These are phyloP conservation scores for Pleurotus tuber-regium DNA, from an alignment of 768 basidiomycete genomes.

Conservation along the genomic window DNA sequence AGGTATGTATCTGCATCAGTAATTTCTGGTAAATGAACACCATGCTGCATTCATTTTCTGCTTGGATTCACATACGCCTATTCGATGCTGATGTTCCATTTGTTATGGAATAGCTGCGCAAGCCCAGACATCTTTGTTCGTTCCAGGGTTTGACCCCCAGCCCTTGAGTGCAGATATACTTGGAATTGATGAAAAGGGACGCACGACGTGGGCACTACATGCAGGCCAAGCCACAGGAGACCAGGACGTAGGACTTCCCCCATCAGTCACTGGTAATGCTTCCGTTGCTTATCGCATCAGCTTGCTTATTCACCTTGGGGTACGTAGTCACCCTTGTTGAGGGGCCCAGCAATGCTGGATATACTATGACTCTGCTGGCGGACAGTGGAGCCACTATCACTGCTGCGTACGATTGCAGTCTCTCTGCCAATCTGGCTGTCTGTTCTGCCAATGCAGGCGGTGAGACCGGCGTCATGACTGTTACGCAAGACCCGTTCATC, in stretches of 20 bases:
- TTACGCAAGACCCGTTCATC: constrained; percentile 1
- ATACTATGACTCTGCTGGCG: neutral
- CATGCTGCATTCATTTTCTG: constrained; percentile 6
- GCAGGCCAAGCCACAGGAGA: constrained; percentile 33
- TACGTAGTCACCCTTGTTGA: constrained; percentile 5
- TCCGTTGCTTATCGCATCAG: neutral
- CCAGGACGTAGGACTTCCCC: constrained; percentile 4
- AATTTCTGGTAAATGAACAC: neutral
- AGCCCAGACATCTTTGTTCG: constrained; percentile 38
- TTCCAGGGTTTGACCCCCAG: constrained; percentile 45
- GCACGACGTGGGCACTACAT: constrained; percentile 39
- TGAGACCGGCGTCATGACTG: neutral
- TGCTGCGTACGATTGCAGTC: constrained; percentile 1
- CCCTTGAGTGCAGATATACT: constrained; percentile 38
- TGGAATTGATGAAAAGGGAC: constrained; percentile 38
- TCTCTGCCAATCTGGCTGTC: neutral
- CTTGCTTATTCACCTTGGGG: neutral
- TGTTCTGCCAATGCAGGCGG: neutral
- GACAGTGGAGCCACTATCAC: constrained; percentile 4
- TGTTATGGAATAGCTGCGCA: constrained; percentile 17
- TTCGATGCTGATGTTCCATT: constrained; percentile 4
- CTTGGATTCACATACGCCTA: constrained; percentile 6
- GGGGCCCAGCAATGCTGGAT: neutral
- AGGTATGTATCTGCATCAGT: constrained; percentile 1
- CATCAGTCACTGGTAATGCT: constrained; percentile 3